phyloP scores from a whole-genome alignment of 2,329 filamentous ascomycete genomes.

The Aureobasidium sp. region DNA sequence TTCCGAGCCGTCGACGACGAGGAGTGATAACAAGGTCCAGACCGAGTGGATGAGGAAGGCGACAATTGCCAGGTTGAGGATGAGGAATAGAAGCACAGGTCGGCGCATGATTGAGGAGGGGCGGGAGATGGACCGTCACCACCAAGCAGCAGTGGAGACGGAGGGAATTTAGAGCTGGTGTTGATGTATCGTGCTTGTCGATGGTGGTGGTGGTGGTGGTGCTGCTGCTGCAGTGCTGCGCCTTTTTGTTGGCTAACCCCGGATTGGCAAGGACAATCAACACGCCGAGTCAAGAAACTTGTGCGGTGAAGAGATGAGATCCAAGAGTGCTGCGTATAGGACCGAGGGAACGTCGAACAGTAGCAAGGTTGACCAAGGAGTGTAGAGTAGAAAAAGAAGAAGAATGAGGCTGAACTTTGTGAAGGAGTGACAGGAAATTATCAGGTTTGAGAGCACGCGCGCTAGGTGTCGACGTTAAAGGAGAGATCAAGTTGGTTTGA shows the following conservation, averaged over 20 bases:
- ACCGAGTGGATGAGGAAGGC: slow-evolving; percentile 59
- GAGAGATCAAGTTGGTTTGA: slow-evolving; percentile 9
- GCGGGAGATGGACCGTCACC: background rate
- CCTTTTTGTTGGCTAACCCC: slow-evolving; percentile 10
- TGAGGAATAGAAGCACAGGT: slow-evolving; percentile 55
- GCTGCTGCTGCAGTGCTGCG: too few species aligned
- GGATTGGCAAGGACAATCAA: slow-evolving; percentile 7
- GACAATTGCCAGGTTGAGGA: slow-evolving; percentile 59
- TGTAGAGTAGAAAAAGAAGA: background rate
- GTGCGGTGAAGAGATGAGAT: background rate
- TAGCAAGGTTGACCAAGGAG: background rate
- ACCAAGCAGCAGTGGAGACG: background rate
- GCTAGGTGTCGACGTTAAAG: slow-evolving; percentile 1
- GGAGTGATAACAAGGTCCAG: slow-evolving; percentile 63
- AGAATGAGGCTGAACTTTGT: background rate
- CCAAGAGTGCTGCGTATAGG: background rate
- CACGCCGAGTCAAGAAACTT: slow-evolving; percentile 1
- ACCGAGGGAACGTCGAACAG: background rate
- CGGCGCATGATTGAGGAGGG: slow-evolving; percentile 47
- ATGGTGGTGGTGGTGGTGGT: too few species aligned
- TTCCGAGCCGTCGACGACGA: slow-evolving; percentile 59
- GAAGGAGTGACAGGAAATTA: slow-evolving; percentile 12
- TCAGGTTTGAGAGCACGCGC: background rate
- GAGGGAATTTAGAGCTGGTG: background rate
- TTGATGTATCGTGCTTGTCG: slow-evolving; percentile 3